A percentile compares a stretch with the other conserved stretches of the same genome.
phyloP scores from a whole-genome alignment of 176 grass and related monocot species.

The Elaeis guineensis region DNA sequence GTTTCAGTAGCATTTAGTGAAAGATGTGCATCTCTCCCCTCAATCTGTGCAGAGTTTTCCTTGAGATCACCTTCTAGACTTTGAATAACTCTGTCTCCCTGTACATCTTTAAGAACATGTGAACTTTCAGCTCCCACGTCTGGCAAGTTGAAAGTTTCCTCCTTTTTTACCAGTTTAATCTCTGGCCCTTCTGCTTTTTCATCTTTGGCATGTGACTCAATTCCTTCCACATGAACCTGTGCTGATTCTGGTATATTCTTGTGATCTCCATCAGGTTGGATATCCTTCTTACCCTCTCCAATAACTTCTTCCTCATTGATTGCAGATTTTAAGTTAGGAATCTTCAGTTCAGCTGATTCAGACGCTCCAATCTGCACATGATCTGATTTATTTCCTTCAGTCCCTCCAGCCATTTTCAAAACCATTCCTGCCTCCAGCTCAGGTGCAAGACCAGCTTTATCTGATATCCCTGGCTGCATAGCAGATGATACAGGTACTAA shows the following conservation, averaged over 20 bases:
- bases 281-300: slow-evolving; percentile 22
- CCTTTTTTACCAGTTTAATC: slow-evolving; percentile 10
- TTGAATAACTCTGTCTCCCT: slow-evolving; percentile 21
- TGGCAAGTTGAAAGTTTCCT: slow-evolving; percentile 15
- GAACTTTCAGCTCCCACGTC: slow-evolving; percentile 24
- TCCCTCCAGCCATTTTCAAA: slow-evolving; percentile 19
- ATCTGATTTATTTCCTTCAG: slow-evolving; percentile 11
- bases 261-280: slow-evolving; percentile 12
- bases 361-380: slow-evolving; percentile 8
- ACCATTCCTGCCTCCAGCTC: slow-evolving; percentile 12
- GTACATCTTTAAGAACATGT: slow-evolving; percentile 11
- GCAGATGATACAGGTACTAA: slow-evolving; percentile 7
- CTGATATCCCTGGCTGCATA: slow-evolving; percentile 20
- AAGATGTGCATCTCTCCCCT: not conserved
- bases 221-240: not conserved
- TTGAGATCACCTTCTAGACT: slow-evolving; percentile 5
- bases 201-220: slow-evolving; percentile 7
- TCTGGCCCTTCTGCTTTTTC: slow-evolving; percentile 14
- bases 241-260: slow-evolving; percentile 22
- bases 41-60: slow-evolving; percentile 3
- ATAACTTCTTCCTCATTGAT: slow-evolving; percentile 23
- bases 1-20: too few relatives aligned
- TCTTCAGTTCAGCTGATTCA: slow-evolving; percentile 24
- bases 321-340: not conserved
- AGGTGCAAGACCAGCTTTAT: slow-evolving; percentile 3